A percentile compares a stretch with the other conserved stretches of the same genome.
These are phyloP conservation scores for Rhizophagus clarus DNA, from an alignment of 192 early-diverging fungal genomes.

Conservation along the genomic window DNA sequence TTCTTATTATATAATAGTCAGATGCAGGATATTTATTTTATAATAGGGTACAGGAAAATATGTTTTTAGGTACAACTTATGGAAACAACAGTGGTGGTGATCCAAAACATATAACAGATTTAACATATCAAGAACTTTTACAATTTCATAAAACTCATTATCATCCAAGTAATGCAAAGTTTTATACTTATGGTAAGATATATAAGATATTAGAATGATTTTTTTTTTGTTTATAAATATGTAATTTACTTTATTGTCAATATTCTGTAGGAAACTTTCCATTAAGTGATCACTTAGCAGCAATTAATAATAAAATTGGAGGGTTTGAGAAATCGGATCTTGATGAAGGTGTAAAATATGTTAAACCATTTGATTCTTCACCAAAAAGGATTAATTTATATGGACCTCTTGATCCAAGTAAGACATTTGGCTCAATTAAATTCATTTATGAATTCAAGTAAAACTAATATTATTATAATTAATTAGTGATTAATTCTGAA, in stretches of 20 bases:
- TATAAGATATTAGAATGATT: too few species aligned
- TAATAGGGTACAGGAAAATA: conserved; percentile 71
- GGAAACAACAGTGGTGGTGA: conserved; percentile 87
- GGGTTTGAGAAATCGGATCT: conserved; percentile 53
- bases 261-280: conserved; percentile 59
- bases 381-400: conserved; percentile 51
- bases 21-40: conserved; percentile 82
- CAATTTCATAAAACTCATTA: conserved; percentile 85
- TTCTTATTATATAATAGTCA: conserved; percentile 52
- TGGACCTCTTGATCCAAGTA: conserved; percentile 74
- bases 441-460: not conserved
- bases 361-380: conserved; percentile 46
- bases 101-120: conserved; percentile 81
- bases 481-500: conserved; percentile 64
- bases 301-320: conserved; percentile 66
- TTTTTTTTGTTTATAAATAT: not conserved
- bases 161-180: conserved; percentile 90
- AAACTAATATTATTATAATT: not conserved
- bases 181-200: conserved; percentile 82
- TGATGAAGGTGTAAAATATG: conserved; percentile 54
- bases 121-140: conserved; percentile 81
- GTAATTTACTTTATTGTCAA: too few species aligned
- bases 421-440: conserved; percentile 17
- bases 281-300: conserved; percentile 71
- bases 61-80: conserved; percentile 88